Percentiles rank a stretch among this genome's conserved stretches.
Evolutionary conservation across 176 grass and related monocot species (phyloP).

Genomic region (Ensete ventricosum): DNA sequence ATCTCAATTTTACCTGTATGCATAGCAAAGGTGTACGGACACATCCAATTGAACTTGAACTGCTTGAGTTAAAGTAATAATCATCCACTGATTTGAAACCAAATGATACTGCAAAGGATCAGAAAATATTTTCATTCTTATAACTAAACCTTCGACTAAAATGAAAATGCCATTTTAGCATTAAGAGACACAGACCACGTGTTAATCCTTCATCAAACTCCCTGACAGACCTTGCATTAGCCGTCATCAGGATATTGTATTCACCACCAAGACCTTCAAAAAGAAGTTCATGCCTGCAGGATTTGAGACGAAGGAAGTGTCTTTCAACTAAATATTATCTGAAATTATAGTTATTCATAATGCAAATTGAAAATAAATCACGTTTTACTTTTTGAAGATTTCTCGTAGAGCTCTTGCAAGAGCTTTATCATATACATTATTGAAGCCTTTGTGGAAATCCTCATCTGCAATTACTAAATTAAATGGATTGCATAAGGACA

Average conservation of each 20-base stretch:
- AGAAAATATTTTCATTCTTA: constrained; percentile 12
- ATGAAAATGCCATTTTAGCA: constrained; percentile 4
- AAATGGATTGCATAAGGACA: constrained; percentile 94
- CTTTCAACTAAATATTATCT: constrained; percentile 26
- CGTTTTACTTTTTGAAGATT: constrained; percentile 70
- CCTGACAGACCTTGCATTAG: constrained; percentile 72
- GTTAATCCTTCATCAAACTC: constrained; percentile 97
- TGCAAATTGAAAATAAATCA: constrained; percentile 17
- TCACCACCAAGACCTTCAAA: constrained; percentile 81
- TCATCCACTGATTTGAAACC: constrained; percentile 98
- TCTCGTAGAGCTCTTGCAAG: constrained; percentile 49
- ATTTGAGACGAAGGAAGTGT: constrained; percentile 8
- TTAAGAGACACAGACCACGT: constrained; percentile 33
- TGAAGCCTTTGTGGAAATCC: constrained; percentile 95
- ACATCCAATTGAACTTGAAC: constrained; percentile 81
- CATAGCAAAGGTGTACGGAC: constrained; percentile 76
- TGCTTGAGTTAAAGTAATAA: constrained; percentile 91
- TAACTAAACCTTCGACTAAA: not conserved
- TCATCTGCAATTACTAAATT: constrained; percentile 94
- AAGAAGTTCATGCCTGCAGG: constrained; percentile 65
- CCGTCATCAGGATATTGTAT: constrained; percentile 72
- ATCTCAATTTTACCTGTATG: constrained; percentile 69
- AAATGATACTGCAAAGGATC: constrained; percentile 72
- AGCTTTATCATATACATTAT: constrained; percentile 85
- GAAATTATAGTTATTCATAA: constrained; percentile 24